Conservation (phyloP, 2,329 filamentous ascomycete species). For the Ascosphaera aggregata region DNA sequence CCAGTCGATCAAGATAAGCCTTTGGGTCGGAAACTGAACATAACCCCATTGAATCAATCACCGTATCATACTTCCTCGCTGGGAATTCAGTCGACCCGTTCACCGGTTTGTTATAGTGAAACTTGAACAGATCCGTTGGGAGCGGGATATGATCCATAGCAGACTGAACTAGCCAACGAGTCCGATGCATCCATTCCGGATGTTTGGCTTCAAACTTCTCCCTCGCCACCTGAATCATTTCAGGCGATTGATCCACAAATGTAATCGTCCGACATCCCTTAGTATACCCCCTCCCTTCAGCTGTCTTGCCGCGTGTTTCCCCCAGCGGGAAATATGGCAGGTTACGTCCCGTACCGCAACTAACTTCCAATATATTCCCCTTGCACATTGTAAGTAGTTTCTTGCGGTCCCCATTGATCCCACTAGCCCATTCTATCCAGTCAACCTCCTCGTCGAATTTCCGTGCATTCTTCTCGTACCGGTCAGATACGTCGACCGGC, state of each 20-base stretch:
- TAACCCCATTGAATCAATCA: conserved; percentile 27
- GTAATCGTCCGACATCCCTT: conserved; percentile 19
- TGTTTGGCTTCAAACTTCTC: conserved; percentile 19
- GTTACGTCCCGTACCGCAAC: conserved; percentile 27
- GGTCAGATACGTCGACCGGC: conserved; percentile 21
- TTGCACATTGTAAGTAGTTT: conserved; percentile 19
- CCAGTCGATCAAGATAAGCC: conserved; percentile 18
- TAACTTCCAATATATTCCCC: conserved; percentile 26
- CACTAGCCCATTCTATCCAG: conserved; percentile 19
- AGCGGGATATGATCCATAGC: conserved; percentile 11
- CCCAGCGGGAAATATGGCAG: conserved; percentile 22
- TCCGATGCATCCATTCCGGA: conserved; percentile 12
- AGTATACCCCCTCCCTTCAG: conserved; percentile 11
- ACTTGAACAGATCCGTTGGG: conserved; percentile 1
- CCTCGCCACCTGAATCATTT: conserved; percentile 24
- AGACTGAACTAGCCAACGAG: conserved; percentile 15
- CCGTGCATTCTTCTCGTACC: conserved; percentile 21
- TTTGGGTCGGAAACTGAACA: conserved; percentile 24
- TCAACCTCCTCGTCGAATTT: conserved; percentile 24
- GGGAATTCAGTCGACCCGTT: conserved; percentile 1
- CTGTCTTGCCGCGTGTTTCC: conserved; percentile 12
- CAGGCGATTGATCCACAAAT: conserved; percentile 24
- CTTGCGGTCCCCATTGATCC: conserved; percentile 18
- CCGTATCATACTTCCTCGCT: conserved; percentile 18
- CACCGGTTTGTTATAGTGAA: background rate